Percentiles rank a stretch among this genome's conserved stretches.
Evolutionary conservation across 352 stramenopile genomes (phyloP).

Genomic region (Elongisporangium undulatum): DNA sequence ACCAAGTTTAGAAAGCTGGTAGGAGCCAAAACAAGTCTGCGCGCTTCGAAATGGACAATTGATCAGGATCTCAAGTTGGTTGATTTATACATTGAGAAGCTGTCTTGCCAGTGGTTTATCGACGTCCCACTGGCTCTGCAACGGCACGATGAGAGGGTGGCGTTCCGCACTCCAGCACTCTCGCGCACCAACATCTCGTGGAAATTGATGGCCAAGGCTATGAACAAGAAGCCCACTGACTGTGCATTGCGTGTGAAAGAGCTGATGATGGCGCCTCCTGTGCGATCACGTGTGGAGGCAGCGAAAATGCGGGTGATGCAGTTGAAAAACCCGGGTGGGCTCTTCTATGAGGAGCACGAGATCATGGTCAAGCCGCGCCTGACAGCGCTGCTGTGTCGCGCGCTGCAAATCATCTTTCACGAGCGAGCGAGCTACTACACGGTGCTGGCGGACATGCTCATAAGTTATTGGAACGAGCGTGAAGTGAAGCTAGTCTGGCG

Average conservation of each 20-base stretch:
- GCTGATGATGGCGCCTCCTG: conserved; percentile 48
- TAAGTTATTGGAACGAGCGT: conserved; percentile 61
- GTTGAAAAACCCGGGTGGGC: conserved; percentile 65
- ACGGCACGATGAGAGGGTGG: conserved; percentile 49
- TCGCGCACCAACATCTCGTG: conserved; percentile 65
- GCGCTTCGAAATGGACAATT: conserved; percentile 56
- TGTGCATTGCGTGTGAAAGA: conserved; percentile 72
- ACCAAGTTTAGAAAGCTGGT: conserved; percentile 44
- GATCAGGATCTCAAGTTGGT: conserved; percentile 65
- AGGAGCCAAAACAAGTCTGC: conserved; percentile 42
- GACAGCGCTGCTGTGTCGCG: conserved; percentile 55
- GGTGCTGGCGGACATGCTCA: conserved; percentile 63
- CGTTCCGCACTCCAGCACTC: conserved; percentile 55
- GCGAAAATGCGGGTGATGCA: conserved; percentile 53
- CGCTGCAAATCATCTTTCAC: conserved; percentile 80
- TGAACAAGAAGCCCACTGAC: conserved; percentile 60
- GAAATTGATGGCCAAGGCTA: conserved; percentile 50
- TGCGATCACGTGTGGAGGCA: conserved; percentile 57
- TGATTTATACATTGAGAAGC: conserved; percentile 68
- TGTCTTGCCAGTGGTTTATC: conserved; percentile 74
- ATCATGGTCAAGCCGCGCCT: conserved; percentile 60
- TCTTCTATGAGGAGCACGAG: conserved; percentile 64
- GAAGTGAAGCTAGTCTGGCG: conserved; percentile 84
- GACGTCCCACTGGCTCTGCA: conserved; percentile 71
- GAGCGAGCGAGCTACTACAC: conserved; percentile 70